These are phyloP conservation scores for Solanum microdontum DNA, from an alignment of 257 asterid genomes.

Conservation along the genomic window DNA sequence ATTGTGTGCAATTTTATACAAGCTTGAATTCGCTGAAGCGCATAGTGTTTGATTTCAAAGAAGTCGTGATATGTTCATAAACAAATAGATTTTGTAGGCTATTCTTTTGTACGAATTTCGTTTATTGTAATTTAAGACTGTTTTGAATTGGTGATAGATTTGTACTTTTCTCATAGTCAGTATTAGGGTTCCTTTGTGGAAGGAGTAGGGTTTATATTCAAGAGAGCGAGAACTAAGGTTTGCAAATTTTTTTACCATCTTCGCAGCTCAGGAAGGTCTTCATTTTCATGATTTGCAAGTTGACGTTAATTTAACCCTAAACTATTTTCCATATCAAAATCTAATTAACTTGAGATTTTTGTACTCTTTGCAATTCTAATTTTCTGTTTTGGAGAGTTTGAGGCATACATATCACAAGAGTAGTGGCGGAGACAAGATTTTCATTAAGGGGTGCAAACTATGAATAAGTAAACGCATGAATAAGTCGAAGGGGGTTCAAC, in stretches of 20 bases:
- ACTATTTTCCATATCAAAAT: background rate
- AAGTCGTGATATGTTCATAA: background rate
- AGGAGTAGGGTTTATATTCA: background rate
- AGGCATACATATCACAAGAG: background rate
- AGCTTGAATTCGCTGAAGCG: background rate
- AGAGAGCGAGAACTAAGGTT: background rate
- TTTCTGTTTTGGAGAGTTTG: background rate
- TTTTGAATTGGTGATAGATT: background rate
- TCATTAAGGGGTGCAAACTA: background rate
- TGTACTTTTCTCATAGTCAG: background rate
- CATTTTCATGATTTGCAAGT: background rate
- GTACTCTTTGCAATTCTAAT: background rate
- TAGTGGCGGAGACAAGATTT: background rate
- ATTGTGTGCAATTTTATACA: background rate
- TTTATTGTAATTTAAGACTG: background rate
- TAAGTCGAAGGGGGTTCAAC: background rate
- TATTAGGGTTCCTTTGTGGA: background rate
- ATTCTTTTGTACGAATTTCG: background rate
- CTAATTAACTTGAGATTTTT: background rate
- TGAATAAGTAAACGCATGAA: background rate
- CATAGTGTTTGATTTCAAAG: background rate
- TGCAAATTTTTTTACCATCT: background rate
- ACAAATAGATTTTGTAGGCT: background rate
- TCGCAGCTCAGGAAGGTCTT: background rate
- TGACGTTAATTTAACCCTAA: background rate